phyloP scores from a whole-genome alignment of 1,139 yeast genomes.

The Pichia sp. region DNA sequence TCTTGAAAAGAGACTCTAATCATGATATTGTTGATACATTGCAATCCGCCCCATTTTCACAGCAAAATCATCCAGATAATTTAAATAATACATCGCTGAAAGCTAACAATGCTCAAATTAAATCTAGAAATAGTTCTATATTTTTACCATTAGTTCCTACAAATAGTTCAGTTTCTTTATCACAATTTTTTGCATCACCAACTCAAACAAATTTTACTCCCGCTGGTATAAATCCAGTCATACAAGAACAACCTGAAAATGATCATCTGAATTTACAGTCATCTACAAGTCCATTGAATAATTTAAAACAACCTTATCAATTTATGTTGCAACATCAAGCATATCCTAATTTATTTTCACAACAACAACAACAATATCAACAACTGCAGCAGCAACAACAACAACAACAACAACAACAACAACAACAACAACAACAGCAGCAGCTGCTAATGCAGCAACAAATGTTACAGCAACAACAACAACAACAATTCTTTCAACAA shows the following conservation, averaged over 20 bases:
- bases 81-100: too few relatives aligned
- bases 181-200: neutral
- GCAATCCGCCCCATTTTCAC: neutral
- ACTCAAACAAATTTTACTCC: too few relatives aligned
- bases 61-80: too few relatives aligned
- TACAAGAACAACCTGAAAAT: too few relatives aligned
- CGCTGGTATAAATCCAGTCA: too few relatives aligned
- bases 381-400: neutral
- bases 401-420: neutral
- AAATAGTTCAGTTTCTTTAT: slow-evolving; percentile 5
- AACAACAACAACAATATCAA: neutral
- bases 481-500: slow-evolving; percentile 3
- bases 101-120: neutral
- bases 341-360: neutral
- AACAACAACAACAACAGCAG: neutral
- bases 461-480: slow-evolving; percentile 3
- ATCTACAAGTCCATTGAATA: too few relatives aligned
- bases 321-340: slow-evolving; percentile 8
- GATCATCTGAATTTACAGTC: too few relatives aligned
- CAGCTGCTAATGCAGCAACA: slow-evolving; percentile 14
- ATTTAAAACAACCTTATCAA: slow-evolving; percentile 1
- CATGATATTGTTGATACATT: slow-evolving; percentile 13
- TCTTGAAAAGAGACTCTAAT: slow-evolving; percentile 37
- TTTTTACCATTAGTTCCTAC: slow-evolving; percentile 2
- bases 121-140: neutral